Conservation (phyloP, 2,329 filamentous ascomycete species). For the Capronia americana region DNA sequence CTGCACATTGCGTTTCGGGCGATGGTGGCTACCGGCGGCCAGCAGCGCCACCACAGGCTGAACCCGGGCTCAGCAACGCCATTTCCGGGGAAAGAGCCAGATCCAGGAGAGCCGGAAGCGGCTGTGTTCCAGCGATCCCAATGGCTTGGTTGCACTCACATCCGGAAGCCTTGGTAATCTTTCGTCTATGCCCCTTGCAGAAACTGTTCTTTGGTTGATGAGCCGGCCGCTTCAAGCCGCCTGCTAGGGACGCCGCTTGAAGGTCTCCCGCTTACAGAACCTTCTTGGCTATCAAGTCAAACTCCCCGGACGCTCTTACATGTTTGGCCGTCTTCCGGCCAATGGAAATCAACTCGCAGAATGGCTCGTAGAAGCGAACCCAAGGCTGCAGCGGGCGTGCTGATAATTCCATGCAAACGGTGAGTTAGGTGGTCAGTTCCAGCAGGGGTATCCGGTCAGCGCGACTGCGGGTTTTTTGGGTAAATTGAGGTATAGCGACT, state of each 20-base stretch:
- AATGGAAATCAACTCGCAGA: not conserved
- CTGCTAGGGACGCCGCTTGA: not conserved
- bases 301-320: not conserved
- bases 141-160: not conserved
- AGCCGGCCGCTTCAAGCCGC: not conserved
- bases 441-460: not conserved
- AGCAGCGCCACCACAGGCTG: conserved; percentile 4
- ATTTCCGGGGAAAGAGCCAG: not conserved
- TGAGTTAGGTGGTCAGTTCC: not conserved
- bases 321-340: not conserved
- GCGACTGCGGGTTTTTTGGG: not conserved
- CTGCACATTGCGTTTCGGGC: not conserved
- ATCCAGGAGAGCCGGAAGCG: not conserved
- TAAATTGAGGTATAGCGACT: not conserved
- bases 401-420: not conserved
- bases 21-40: not conserved
- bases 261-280: not conserved
- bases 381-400: not conserved
- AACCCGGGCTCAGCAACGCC: conserved; percentile 3
- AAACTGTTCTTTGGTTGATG: not conserved
- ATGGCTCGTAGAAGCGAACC: not conserved
- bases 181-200: not conserved
- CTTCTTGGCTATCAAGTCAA: not conserved
- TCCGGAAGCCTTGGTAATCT: not conserved
- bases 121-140: not conserved